These are phyloP conservation scores for Jaltomata sinuosa DNA, from an alignment of 257 asterid species.

Conservation along the genomic window DNA sequence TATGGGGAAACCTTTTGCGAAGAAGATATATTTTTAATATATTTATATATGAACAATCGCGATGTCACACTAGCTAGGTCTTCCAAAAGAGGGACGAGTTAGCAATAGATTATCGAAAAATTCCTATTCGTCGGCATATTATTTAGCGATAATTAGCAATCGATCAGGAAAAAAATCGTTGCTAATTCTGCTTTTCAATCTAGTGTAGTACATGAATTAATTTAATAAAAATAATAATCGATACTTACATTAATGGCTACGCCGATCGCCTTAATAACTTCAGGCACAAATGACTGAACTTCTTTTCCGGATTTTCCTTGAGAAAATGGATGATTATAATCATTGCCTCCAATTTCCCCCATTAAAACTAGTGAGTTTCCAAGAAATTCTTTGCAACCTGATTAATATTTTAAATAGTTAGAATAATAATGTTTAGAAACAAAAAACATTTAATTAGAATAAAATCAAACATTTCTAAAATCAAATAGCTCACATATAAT, in stretches of 20 bases:
- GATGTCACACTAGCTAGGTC: too few species aligned
- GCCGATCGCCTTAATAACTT: background rate
- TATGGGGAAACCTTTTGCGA: too few species aligned
- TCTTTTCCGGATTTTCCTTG: background rate
- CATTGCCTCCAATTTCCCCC: slow-evolving; percentile 34
- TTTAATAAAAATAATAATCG: background rate
- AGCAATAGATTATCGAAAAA: too few species aligned
- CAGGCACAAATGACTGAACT: background rate
- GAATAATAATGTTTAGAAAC: background rate
- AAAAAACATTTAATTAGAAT: background rate
- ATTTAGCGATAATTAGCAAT: background rate
- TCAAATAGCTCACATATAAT: background rate
- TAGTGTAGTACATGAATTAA: background rate
- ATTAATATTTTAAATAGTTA: background rate
- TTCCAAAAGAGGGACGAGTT: too few species aligned
- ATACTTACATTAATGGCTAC: background rate
- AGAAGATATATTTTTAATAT: too few species aligned
- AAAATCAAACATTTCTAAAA: background rate
- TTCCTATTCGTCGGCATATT: too few species aligned
- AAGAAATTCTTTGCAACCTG: background rate
- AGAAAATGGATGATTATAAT: slow-evolving; percentile 12
- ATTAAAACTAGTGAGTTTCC: background rate
- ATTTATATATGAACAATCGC: too few species aligned
- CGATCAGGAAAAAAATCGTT: background rate
- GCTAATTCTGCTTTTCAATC: background rate